Evolutionary conservation across 805 yeast species (phyloP).

Genomic region (Kodamaea hsintzibuensis): DNA sequence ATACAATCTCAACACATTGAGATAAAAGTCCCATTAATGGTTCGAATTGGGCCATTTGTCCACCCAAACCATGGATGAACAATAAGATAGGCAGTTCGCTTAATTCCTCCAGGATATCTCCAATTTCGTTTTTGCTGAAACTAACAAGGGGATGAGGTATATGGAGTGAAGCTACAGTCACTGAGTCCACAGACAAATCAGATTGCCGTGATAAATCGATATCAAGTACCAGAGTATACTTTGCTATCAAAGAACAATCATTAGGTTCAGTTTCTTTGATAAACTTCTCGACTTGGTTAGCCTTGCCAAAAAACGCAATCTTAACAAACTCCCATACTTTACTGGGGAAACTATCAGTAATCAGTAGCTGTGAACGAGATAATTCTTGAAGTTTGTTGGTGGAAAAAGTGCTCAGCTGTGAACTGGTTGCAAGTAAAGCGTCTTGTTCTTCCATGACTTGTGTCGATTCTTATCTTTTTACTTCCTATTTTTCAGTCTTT

Average conservation of each 20-base stretch:
- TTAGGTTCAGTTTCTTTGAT: slow-evolving; percentile 48
- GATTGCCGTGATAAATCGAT: slow-evolving; percentile 31
- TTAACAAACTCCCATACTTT: slow-evolving; percentile 30
- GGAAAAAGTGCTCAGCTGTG: neutral
- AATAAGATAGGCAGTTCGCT: slow-evolving; percentile 58
- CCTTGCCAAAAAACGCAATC: slow-evolving; percentile 21
- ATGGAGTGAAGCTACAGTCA: slow-evolving; percentile 43
- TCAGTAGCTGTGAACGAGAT: slow-evolving; percentile 12
- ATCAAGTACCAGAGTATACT: slow-evolving; percentile 43
- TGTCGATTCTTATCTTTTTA: slow-evolving; percentile 4
- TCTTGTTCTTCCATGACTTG: slow-evolving; percentile 4
- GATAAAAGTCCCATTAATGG: slow-evolving; percentile 63
- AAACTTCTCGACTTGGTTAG: slow-evolving; percentile 42
- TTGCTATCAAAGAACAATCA: slow-evolving; percentile 55
- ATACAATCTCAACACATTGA: slow-evolving; percentile 61
- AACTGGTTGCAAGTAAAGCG: neutral
- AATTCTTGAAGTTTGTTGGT: neutral
- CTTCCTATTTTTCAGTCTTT: neutral
- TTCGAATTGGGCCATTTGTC: slow-evolving; percentile 84
- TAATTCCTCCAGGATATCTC: slow-evolving; percentile 35
- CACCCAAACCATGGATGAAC: slow-evolving; percentile 88
- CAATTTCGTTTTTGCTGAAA: slow-evolving; percentile 23
- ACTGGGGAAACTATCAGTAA: slow-evolving; percentile 20
- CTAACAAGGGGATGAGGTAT: slow-evolving; percentile 51
- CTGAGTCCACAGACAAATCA: slow-evolving; percentile 23